phyloP scores from a whole-genome alignment of 192 early-diverging fungal species.

The Pilaira anomala region DNA sequence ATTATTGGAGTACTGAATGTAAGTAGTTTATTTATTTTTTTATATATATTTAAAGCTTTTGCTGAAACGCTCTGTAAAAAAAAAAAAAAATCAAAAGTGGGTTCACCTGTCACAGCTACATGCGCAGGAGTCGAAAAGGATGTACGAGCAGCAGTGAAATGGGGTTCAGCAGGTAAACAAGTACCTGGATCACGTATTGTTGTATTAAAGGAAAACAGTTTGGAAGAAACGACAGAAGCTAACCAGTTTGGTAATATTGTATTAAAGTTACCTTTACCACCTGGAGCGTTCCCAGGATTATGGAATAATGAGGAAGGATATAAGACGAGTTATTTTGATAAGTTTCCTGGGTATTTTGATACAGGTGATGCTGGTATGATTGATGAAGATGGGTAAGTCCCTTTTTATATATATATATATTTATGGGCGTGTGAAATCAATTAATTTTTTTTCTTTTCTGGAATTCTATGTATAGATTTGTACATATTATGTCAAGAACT shows the following conservation, averaged over 20 bases:
- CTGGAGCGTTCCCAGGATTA: slow-evolving; percentile 70
- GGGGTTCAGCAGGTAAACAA: slow-evolving; percentile 77
- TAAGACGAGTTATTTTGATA: slow-evolving; percentile 64
- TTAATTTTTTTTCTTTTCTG: slow-evolving; percentile 17
- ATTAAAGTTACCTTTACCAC: slow-evolving; percentile 75
- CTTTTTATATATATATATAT: slow-evolving; percentile 37
- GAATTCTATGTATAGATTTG: slow-evolving; percentile 34
- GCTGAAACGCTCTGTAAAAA: no score
- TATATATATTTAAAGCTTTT: neutral
- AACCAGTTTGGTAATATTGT: slow-evolving; percentile 75
- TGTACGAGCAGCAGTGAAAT: slow-evolving; percentile 33
- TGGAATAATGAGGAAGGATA: slow-evolving; percentile 80
- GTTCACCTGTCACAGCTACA: slow-evolving; percentile 75
- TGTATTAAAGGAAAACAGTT: slow-evolving; percentile 47
- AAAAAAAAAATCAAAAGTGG: no score
- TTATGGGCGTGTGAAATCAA: no score
- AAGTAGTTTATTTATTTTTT: neutral
- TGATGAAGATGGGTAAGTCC: slow-evolving; percentile 63
- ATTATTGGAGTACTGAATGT: slow-evolving; percentile 89
- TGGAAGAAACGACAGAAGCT: slow-evolving; percentile 46
- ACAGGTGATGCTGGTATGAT: slow-evolving; percentile 81
- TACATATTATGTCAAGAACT: slow-evolving; percentile 67
- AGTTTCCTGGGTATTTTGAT: slow-evolving; percentile 80
- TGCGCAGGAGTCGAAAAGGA: slow-evolving; percentile 51
- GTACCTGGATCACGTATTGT: slow-evolving; percentile 75